These are phyloP conservation scores for Globisporangium recalcitrans DNA, from an alignment of 352 stramenopile species.

Conservation along the genomic window DNA sequence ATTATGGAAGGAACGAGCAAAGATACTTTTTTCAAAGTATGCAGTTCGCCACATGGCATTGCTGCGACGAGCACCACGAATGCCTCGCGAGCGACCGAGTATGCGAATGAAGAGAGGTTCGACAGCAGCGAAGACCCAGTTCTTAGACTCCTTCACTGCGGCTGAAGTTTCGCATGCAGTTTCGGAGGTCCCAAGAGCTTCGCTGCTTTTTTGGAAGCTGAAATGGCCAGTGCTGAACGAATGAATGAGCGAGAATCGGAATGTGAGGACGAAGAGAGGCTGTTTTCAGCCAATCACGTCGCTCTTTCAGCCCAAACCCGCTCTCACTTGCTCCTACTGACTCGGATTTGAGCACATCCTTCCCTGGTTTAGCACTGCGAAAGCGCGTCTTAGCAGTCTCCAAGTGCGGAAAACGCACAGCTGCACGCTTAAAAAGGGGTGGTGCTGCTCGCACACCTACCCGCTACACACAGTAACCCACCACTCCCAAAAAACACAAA, in stretches of 20 bases:
- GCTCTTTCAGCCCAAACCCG: not conserved
- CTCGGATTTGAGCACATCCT: not conserved
- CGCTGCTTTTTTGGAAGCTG: conserved; percentile 1
- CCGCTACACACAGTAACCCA: no score
- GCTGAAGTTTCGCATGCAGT: not conserved
- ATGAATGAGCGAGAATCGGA: not conserved
- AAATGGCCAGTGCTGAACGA: not conserved
- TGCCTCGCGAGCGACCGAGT: not conserved
- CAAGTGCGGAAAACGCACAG: no score
- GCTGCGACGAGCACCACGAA: not conserved
- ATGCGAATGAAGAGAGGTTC: not conserved
- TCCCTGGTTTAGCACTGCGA: conserved; percentile 31
- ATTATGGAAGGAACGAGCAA: not conserved
- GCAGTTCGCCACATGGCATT: not conserved
- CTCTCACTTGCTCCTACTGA: not conserved
- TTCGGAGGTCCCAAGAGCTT: not conserved
- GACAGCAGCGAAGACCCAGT: not conserved
- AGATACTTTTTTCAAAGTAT: not conserved
- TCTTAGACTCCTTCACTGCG: not conserved
- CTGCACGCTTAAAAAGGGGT: no score
- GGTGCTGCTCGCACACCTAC: no score
- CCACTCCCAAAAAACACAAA: no score
- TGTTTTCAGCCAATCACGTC: not conserved
- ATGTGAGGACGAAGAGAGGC: not conserved
- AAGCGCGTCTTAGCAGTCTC: no score